These are phyloP conservation scores for Paratinospora sagittata DNA, from an alignment of 164 flowering plant genomes.

Conservation along the genomic window DNA sequence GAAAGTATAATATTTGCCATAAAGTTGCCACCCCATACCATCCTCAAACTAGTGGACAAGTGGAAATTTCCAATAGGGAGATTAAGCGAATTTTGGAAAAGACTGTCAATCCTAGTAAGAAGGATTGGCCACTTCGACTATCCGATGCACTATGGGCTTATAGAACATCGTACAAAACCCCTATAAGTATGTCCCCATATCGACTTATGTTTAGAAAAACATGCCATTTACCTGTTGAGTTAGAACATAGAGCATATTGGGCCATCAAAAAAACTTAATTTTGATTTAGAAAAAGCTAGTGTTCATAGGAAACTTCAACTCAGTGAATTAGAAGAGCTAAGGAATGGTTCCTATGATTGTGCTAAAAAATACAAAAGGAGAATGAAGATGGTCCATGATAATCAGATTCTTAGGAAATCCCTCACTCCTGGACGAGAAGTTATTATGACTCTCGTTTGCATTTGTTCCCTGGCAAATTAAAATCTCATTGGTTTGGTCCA, in stretches of 20 bases:
- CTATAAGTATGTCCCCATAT: too few relatives aligned
- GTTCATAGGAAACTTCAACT: not conserved
- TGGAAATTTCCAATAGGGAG: not conserved
- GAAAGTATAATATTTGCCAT: not conserved
- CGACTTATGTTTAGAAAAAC: too few relatives aligned
- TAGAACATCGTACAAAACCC: too few relatives aligned
- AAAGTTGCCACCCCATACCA: not conserved
- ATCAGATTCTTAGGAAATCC: too few relatives aligned
- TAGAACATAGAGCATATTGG: too few relatives aligned
- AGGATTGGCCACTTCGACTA: not conserved
- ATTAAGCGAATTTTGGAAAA: not conserved
- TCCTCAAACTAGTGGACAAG: not conserved
- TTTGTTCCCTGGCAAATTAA: too few relatives aligned
- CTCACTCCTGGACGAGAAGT: too few relatives aligned
- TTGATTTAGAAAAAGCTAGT: not conserved
- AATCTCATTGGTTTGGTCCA: too few relatives aligned
- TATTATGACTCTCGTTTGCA: too few relatives aligned
- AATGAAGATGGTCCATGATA: too few relatives aligned
- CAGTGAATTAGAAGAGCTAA: not conserved
- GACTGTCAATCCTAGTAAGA: not conserved
- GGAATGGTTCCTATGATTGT: not conserved
- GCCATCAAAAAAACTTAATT: not conserved
- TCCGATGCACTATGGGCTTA: not conserved
- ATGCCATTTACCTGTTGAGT: too few relatives aligned
- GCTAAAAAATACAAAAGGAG: not conserved